These are phyloP conservation scores for Microascus cirrosus DNA, from an alignment of 2,329 filamentous ascomycete genomes.

Conservation along the genomic window DNA sequence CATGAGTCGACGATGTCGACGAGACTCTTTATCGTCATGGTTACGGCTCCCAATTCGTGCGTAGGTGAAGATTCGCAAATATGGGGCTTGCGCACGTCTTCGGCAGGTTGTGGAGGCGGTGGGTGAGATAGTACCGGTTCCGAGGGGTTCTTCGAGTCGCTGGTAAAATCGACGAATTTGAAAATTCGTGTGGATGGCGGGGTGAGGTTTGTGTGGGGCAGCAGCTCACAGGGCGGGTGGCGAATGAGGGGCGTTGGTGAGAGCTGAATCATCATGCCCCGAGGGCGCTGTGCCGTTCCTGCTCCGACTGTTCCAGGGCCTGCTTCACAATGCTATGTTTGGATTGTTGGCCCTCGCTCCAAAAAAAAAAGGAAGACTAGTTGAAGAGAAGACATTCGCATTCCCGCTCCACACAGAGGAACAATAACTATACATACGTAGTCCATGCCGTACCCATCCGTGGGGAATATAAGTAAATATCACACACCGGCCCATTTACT, in stretches of 20 bases:
- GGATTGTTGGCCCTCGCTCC: no score
- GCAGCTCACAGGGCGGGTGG: not conserved
- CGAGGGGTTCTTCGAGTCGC: not conserved
- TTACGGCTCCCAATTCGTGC: not conserved
- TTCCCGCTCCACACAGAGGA: no score
- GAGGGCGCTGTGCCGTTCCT: no score
- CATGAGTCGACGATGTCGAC: conserved; percentile 5
- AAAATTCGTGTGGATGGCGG: conserved; percentile 7
- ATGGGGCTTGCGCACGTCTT: not conserved
- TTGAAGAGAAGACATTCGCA: no score
- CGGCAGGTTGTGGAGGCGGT: not conserved
- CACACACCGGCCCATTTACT: not conserved
- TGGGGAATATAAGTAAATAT: not conserved
- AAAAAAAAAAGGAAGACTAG: no score
- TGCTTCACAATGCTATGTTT: no score
- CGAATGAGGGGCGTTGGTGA: not conserved
- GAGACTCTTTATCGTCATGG: conserved; percentile 3
- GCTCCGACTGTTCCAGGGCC: no score
- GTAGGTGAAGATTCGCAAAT: not conserved
- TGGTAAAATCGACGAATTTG: conserved; percentile 5
- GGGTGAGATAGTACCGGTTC: conserved; percentile 1
- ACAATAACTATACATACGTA: not conserved
- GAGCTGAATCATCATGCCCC: not conserved
- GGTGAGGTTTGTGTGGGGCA: conserved; percentile 6
- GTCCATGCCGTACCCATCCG: not conserved